These are phyloP conservation scores for Chaetomium sp. DNA, from an alignment of 2,329 filamentous ascomycete species.

Conservation along the genomic window DNA sequence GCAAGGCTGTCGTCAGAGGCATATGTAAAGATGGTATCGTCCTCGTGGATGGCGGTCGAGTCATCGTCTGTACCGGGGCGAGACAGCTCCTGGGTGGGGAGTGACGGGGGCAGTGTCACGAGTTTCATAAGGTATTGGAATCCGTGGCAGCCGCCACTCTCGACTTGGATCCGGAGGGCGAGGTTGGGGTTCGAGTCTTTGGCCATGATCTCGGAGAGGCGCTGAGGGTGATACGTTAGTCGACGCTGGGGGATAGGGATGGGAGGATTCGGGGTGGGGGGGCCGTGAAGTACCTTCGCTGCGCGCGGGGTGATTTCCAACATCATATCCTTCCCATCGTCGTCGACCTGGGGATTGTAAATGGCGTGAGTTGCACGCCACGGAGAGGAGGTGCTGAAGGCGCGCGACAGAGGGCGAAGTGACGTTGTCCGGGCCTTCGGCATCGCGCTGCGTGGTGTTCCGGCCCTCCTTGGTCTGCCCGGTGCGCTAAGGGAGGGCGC, in stretches of 20 bases:
- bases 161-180: conserved; percentile 87
- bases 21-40: conserved; percentile 86
- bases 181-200: conserved; percentile 75
- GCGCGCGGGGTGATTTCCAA: conserved; percentile 84
- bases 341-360: conserved; percentile 75
- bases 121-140: conserved; percentile 97
- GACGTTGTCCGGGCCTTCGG: conserved; percentile 1
- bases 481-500: neutral
- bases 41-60: conserved; percentile 56
- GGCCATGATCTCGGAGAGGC: conserved; percentile 75
- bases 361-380: conserved; percentile 52
- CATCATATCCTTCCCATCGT: conserved; percentile 80
- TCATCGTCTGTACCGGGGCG: conserved; percentile 37
- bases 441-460: conserved; percentile 21
- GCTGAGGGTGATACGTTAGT: conserved; percentile 45
- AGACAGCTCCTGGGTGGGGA: conserved; percentile 31
- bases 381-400: conserved; percentile 45
- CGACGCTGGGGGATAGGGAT: neutral
- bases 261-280: neutral
- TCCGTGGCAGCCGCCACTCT: conserved; percentile 93
- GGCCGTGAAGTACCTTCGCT: conserved; percentile 61
- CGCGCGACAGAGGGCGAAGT: neutral
- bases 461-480: conserved; percentile 8
- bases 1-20: conserved; percentile 51
- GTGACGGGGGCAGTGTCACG: conserved; percentile 57